Base-by-base conservation (phyloP, 169 alveolate genomes). In the Eimeria falciformis region DNA sequence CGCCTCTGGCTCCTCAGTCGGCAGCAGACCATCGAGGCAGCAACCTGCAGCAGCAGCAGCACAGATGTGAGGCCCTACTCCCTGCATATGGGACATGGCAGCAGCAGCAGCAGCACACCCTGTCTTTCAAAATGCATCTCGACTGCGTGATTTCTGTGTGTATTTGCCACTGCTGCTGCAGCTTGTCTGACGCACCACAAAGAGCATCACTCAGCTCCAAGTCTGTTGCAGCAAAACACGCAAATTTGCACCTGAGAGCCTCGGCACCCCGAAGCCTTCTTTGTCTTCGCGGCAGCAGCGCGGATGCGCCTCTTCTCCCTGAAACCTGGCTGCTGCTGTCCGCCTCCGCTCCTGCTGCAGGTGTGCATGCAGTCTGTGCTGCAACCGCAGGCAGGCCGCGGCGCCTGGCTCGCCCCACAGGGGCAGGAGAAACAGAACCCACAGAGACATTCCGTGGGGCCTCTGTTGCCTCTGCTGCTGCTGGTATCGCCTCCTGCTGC, bases 11-110 rank as follows among this genome's bases (percentile, higher is more conserved):
- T 43, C 83, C 17, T 21, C 83, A 25, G 37, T 40, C 37, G 83
- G 83, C 29, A 73, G 58, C 83, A 73, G 53, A 33, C 58, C 83
- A 27, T 73, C 83, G 21, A 73, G 58, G 33, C 84, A 73, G 84
- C 84, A 73, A 12, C 84, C 84, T 40, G 84, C 62, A 37, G 84
- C 84, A 73, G 62, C 43, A 5, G 65, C 84, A 73, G 55, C 55
- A 53, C 62, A 53, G 62, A 33, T 1, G 40, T 33, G 2, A 33
- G 40, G 40, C 40, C 40, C 40, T 2, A 33, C 40, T 33, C 40
- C 40, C 62, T 53, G 62, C 62, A 53, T 0, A 18, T 18, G 14
- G 23, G 62, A 53, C 62, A 53, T 4, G 45, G 75, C 75, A 62
- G 37, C 27, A 62, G 37, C 37, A 25, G 65, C 65, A 53, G 65